phyloP scores from a whole-genome alignment of 306 rosid genomes.

The Inga leiocalycina region DNA sequence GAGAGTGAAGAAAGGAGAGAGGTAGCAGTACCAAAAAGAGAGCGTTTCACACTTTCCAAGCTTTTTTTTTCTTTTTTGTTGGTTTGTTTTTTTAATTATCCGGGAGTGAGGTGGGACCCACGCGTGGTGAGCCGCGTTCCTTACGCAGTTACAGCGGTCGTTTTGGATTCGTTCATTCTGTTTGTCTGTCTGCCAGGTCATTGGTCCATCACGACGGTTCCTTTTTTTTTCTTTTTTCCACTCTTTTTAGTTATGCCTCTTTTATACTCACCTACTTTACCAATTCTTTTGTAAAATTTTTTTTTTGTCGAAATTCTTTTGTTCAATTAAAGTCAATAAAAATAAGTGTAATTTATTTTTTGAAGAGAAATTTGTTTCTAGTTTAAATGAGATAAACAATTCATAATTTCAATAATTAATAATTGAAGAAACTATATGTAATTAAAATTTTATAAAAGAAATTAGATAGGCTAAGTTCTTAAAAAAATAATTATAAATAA shows the following conservation, averaged over 20 bases:
- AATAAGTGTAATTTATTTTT: too few species aligned
- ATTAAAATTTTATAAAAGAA: not conserved
- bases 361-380: not conserved
- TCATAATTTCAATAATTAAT: not conserved
- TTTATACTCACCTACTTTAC: not conserved
- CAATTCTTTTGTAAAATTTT: not conserved
- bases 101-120: not conserved
- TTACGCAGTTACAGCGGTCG: not conserved
- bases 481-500: too few species aligned
- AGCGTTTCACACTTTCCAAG: not conserved
- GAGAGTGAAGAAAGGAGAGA: not conserved
- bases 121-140: not conserved
- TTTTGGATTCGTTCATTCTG: not conserved
- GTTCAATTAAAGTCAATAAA: not conserved
- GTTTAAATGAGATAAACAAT: not conserved
- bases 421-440: not conserved
- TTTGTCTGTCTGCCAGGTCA: not conserved
- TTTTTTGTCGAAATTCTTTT: not conserved
- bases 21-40: not conserved
- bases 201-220: slow-evolving; percentile 2
- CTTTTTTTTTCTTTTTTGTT: not conserved
- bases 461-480: not conserved
- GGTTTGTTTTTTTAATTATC: not conserved
- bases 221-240: not conserved
- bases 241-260: not conserved